Conservation (phyloP, 208 protist genomes). For the Sergeia podlipaevii region DNA sequence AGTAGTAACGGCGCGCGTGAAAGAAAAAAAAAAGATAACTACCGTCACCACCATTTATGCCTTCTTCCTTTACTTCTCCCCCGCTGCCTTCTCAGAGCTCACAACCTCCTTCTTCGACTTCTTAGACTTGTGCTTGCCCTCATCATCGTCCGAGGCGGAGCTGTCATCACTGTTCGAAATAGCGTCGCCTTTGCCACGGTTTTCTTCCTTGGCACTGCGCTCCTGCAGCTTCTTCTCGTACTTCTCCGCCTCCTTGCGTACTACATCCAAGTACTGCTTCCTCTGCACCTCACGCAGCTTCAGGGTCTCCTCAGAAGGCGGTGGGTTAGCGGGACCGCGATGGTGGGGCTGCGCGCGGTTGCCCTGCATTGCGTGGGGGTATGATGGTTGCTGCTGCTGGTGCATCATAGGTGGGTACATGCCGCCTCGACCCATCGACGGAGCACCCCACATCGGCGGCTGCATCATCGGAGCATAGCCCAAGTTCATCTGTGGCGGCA, state of each 20-base stretch:
- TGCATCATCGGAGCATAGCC: constrained; percentile 5
- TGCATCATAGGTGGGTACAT: constrained; percentile 11
- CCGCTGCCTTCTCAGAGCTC: constrained; percentile 10
- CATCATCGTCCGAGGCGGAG: constrained; percentile 11
- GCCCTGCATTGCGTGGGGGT: neutral
- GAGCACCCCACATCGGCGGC: neutral
- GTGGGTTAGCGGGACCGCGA: constrained; percentile 42
- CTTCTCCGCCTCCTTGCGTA: constrained; percentile 61
- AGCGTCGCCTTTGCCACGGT: constrained; percentile 21
- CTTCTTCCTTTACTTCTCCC: neutral
- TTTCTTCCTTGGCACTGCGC: constrained; percentile 26
- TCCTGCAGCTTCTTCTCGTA: constrained; percentile 69
- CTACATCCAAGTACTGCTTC: constrained; percentile 79
- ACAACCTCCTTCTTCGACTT: constrained; percentile 12
- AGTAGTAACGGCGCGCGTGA: neutral
- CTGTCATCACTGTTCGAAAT: constrained; percentile 13
- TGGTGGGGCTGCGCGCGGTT: neutral
- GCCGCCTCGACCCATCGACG: too few relatives aligned
- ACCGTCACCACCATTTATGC: constrained; percentile 8
- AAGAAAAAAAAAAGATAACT: too few relatives aligned
- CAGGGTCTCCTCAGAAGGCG: constrained; percentile 49
- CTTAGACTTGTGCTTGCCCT: constrained; percentile 8
- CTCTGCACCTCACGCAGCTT: constrained; percentile 79
- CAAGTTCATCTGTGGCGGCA: constrained; percentile 7
- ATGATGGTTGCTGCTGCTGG: constrained; percentile 18